Conservation (phyloP, 148 eudicot species). For the Suaeda aralocaspica region DNA sequence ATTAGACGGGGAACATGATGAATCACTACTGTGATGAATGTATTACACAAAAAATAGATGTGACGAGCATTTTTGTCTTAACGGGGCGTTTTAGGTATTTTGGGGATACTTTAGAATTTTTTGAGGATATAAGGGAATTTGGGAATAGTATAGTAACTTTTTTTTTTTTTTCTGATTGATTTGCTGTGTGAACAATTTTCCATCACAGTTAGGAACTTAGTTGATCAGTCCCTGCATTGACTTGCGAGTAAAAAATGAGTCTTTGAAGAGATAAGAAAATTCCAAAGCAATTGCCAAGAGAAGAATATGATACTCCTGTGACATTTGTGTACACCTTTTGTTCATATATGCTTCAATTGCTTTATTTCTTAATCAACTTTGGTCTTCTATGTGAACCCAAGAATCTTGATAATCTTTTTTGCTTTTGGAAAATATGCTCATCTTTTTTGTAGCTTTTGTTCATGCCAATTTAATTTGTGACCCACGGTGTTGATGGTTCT, state of each 20-base stretch:
- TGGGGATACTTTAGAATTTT: background rate
- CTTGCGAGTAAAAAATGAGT: background rate
- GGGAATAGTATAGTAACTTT: background rate
- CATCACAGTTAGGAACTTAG: background rate
- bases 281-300: background rate
- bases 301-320: slow-evolving; percentile 1
- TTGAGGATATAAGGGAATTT: background rate
- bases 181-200: background rate
- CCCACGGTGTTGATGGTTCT: background rate
- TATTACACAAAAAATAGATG: no score
- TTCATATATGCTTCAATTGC: slow-evolving; percentile 2
- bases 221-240: background rate
- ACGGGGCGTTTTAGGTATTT: no score
- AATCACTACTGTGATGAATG: no score
- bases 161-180: background rate
- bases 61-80: no score
- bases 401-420: background rate
- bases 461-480: background rate
- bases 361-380: background rate
- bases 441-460: background rate
- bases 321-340: background rate
- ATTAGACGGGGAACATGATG: background rate
- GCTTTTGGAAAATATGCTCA: background rate
- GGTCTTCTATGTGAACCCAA: background rate
- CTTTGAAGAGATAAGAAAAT: background rate